Conservation (phyloP, 2,329 filamentous ascomycete genomes). For the Ceratocystis albifundus region DNA sequence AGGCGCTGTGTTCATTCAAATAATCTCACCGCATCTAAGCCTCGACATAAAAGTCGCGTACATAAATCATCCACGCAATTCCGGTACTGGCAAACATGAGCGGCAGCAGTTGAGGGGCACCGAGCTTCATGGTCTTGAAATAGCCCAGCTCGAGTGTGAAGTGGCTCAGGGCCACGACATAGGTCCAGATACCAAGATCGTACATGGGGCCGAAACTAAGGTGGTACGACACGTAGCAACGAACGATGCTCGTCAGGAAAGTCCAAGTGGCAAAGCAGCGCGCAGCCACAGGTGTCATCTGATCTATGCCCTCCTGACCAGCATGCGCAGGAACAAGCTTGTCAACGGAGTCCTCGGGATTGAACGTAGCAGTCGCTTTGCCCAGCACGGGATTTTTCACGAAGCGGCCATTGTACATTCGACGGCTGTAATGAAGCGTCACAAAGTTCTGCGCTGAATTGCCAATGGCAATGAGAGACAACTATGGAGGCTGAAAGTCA, state of each 20-base stretch:
- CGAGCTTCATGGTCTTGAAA: conserved; percentile 62
- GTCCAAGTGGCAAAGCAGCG: conserved; percentile 86
- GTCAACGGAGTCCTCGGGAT: conserved; percentile 43
- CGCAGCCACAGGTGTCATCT: conserved; percentile 62
- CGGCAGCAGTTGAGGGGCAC: conserved; percentile 44
- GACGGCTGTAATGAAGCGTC: conserved; percentile 70
- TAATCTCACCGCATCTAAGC: background rate
- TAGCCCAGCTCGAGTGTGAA: conserved; percentile 71
- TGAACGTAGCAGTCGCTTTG: conserved; percentile 33
- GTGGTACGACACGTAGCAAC: conserved; percentile 75
- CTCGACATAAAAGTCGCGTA: conserved; percentile 59
- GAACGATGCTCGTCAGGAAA: conserved; percentile 61
- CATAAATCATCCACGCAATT: conserved; percentile 51
- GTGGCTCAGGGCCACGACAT: conserved; percentile 63
- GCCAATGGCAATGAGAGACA: conserved; percentile 67
- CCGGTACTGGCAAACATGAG: conserved; percentile 41
- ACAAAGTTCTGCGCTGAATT: conserved; percentile 78
- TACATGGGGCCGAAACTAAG: conserved; percentile 62
- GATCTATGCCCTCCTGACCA: conserved; percentile 38
- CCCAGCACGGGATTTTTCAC: conserved; percentile 40
- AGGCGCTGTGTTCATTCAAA: background rate
- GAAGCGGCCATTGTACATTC: conserved; percentile 65
- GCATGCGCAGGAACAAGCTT: conserved; percentile 41
- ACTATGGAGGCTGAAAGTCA: conserved; percentile 38
- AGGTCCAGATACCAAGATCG: conserved; percentile 71